Percentiles rank a stretch among this genome's conserved stretches.
Evolutionary conservation across 441 rosid species (phyloP).

Genomic region (Pelargonium myrrhifolium): DNA sequence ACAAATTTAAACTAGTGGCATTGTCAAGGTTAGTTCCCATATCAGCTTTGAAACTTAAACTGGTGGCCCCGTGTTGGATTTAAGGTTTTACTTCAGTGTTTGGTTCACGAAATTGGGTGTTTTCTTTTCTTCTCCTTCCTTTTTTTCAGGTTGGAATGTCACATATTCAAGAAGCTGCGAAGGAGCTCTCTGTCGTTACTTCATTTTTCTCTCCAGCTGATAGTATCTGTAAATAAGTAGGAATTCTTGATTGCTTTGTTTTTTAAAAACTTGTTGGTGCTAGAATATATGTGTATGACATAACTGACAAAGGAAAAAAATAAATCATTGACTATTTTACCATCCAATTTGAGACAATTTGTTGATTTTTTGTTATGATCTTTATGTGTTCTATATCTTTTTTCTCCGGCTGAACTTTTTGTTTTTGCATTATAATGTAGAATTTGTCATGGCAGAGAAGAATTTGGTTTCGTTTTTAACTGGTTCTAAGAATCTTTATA

Average conservation of each 20-base stretch:
- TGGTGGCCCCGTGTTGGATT: neutral
- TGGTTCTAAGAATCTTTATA: no score
- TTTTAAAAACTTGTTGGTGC: slow-evolving; percentile 15
- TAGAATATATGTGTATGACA: slow-evolving; percentile 22
- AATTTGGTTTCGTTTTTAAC: no score
- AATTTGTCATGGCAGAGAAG: no score
- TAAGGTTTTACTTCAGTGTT: neutral
- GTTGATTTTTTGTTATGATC: no score
- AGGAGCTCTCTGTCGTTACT: slow-evolving; percentile 22
- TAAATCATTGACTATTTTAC: slow-evolving; percentile 18
- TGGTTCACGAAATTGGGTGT: neutral
- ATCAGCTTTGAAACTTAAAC: neutral
- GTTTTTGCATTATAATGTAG: no score
- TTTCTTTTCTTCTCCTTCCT: no score
- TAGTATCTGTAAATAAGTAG: slow-evolving; percentile 43
- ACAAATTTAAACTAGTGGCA: slow-evolving; percentile 17
- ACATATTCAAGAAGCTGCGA: slow-evolving; percentile 22
- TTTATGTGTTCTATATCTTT: no score
- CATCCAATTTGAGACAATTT: no score
- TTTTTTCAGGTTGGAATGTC: slow-evolving; percentile 24
- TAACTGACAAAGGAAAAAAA: slow-evolving; percentile 21
- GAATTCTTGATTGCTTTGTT: slow-evolving; percentile 19
- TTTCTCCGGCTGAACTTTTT: no score
- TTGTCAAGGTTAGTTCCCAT: slow-evolving; percentile 29
- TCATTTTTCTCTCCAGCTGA: slow-evolving; percentile 11